Conservation (phyloP, 2,329 filamentous ascomycete species). For the Huntiella savannae region DNA sequence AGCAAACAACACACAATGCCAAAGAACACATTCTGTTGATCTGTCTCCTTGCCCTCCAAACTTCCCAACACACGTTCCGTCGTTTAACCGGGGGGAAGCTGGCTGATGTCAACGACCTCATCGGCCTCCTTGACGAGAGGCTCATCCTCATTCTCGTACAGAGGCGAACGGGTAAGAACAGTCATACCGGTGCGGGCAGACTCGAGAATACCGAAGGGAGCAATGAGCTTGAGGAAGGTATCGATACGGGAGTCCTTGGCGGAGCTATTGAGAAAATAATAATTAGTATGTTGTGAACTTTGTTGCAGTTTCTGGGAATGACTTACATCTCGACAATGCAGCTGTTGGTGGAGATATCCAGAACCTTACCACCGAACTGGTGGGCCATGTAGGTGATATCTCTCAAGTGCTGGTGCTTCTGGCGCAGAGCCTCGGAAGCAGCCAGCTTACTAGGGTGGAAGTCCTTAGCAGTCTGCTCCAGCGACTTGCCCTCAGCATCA, state of each 20-base stretch:
- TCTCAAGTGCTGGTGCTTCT: slow-evolving; percentile 95
- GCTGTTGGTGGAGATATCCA: slow-evolving; percentile 96
- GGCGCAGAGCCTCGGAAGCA: slow-evolving; percentile 70
- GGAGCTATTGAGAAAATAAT: slow-evolving; percentile 32
- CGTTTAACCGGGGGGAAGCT: slow-evolving; percentile 69
- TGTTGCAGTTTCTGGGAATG: not conserved
- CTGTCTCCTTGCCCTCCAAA: slow-evolving; percentile 9
- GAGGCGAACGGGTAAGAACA: slow-evolving; percentile 83
- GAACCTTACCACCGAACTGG: slow-evolving; percentile 91
- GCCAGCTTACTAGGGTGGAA: slow-evolving; percentile 83
- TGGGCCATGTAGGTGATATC: slow-evolving; percentile 92
- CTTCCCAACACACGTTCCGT: not conserved
- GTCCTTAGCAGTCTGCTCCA: slow-evolving; percentile 37
- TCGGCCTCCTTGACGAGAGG: slow-evolving; percentile 64
- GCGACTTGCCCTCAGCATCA: slow-evolving; percentile 21
- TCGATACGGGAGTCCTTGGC: slow-evolving; percentile 89
- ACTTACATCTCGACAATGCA: slow-evolving; percentile 94
- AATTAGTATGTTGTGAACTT: not conserved
- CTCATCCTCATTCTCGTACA: slow-evolving; percentile 56
- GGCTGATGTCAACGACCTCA: slow-evolving; percentile 85
- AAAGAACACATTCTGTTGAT: slow-evolving; percentile 12
- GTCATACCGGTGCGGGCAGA: slow-evolving; percentile 90
- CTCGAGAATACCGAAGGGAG: slow-evolving; percentile 89
- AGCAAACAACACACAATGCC: slow-evolving; percentile 2
- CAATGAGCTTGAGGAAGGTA: slow-evolving; percentile 90